These are phyloP conservation scores for Aspergillus egyptiacus DNA, from an alignment of 495 filamentous ascomycete genomes.

Conservation along the genomic window DNA sequence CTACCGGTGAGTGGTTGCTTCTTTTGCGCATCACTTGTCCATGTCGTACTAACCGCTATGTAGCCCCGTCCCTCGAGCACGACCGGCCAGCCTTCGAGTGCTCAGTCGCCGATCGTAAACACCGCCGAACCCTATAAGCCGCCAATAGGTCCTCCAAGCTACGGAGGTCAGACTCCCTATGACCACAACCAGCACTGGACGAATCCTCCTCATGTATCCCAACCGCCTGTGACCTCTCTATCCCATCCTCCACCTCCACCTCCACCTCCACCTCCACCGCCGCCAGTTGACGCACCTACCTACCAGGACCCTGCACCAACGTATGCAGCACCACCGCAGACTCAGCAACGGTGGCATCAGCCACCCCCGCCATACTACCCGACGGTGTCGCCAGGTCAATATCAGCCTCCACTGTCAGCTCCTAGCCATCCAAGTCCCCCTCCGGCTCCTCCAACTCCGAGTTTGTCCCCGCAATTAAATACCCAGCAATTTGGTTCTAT, in stretches of 20 bases:
- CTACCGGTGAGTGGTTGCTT: constrained; percentile 42
- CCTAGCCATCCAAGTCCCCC: constrained; percentile 1
- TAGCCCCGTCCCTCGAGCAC: constrained; percentile 41
- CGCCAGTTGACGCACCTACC: constrained; percentile 13
- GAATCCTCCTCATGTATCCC: constrained; percentile 24
- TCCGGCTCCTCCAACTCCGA: not conserved
- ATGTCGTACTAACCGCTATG: constrained; percentile 8
- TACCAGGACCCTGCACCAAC: constrained; percentile 24
- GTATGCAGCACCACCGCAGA: constrained; percentile 13
- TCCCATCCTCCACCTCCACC: constrained; percentile 29
- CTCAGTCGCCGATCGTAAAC: constrained; percentile 17
- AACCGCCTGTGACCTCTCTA: constrained; percentile 12
- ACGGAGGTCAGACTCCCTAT: constrained; percentile 16
- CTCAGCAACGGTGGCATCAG: constrained; percentile 22
- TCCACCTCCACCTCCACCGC: constrained; percentile 39
- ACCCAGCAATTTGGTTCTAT: not conserved
- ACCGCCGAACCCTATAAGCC: constrained; percentile 16
- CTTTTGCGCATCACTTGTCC: not conserved
- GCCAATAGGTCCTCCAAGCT: constrained; percentile 9
- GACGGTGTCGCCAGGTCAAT: constrained; percentile 6
- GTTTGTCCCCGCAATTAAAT: constrained; percentile 1
- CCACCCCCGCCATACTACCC: constrained; percentile 13
- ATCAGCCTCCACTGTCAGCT: constrained; percentile 2
- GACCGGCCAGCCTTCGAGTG: constrained; percentile 21
- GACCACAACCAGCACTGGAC: constrained; percentile 21